A percentile compares a stretch with the other conserved stretches of the same genome.
Conservation (phyloP, 164 flowering plant species). For the Aristolochia californica region DNA sequence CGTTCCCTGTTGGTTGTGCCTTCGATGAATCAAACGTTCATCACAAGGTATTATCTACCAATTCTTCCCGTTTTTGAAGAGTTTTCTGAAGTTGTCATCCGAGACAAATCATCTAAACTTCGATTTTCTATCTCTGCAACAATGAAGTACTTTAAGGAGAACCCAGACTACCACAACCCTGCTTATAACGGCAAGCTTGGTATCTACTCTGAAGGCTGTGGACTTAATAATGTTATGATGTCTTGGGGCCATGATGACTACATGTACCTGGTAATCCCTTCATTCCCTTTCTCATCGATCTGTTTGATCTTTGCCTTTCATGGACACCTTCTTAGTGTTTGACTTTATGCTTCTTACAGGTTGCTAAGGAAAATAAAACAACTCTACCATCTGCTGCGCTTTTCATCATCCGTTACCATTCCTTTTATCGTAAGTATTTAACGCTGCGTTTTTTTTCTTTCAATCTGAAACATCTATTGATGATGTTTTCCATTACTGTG, state of each 20-base stretch:
- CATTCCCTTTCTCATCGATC: neutral
- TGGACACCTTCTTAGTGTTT: neutral
- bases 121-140: neutral
- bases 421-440: constrained; percentile 52
- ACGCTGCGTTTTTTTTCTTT: neutral
- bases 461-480: neutral
- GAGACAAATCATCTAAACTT: too few relatives aligned
- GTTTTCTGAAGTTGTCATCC: too few relatives aligned
- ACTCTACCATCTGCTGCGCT: constrained; percentile 64
- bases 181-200: constrained; percentile 46
- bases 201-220: constrained; percentile 51
- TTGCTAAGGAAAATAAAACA: constrained; percentile 52
- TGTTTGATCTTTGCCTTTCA: neutral
- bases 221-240: constrained; percentile 54
- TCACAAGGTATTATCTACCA: constrained; percentile 33
- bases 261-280: constrained; percentile 60
- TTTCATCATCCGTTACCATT: constrained; percentile 68
- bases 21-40: constrained; percentile 59
- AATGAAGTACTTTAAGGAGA: constrained; percentile 43
- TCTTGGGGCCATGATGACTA: constrained; percentile 82
- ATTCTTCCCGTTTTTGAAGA: too few relatives aligned
- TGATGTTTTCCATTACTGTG: neutral
- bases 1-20: constrained; percentile 74
- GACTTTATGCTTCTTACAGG: constrained; percentile 23
- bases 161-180: constrained; percentile 46